phyloP scores from a whole-genome alignment of 2,329 filamentous ascomycete species.

The Geosmithia morbida region DNA sequence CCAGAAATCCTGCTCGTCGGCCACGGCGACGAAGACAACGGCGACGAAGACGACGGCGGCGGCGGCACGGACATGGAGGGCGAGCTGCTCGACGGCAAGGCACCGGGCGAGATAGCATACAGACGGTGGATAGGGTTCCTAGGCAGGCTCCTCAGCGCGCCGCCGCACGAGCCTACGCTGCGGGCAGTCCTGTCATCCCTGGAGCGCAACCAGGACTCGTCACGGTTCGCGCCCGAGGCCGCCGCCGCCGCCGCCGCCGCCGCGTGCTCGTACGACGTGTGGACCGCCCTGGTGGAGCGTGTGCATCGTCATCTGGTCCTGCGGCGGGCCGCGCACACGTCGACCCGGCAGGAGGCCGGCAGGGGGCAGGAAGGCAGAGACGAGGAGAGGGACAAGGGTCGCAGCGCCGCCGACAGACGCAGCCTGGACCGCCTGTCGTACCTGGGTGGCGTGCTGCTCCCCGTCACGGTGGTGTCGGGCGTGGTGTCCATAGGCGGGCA shows the following conservation, averaged over 20 bases:
- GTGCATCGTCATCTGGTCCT: neutral
- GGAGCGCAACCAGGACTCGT: conserved; percentile 2
- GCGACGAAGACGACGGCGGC: neutral
- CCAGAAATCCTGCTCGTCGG: too few species aligned
- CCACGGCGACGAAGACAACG: neutral
- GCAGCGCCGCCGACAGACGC: conserved; percentile 18
- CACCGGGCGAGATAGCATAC: conserved; percentile 10
- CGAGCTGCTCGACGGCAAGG: conserved; percentile 1
- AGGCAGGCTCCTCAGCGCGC: neutral
- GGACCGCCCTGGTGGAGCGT: conserved; percentile 7
- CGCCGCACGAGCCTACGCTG: neutral
- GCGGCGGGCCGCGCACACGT: neutral
- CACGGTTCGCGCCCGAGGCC: conserved; percentile 3
- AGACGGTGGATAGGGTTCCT: conserved; percentile 10
- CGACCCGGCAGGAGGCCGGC: neutral
- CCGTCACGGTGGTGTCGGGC: conserved; percentile 30
- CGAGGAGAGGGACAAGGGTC: conserved; percentile 1
- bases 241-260: neutral
- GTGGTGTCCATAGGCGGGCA: conserved; percentile 30
- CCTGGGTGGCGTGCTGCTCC: conserved; percentile 32
- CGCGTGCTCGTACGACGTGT: conserved; percentile 4
- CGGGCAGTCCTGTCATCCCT: conserved; percentile 5
- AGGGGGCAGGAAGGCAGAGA: neutral
- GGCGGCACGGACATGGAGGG: too few species aligned
- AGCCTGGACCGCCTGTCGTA: conserved; percentile 32